Percentiles rank a stretch among this genome's conserved stretches.
Evolutionary conservation across 208 protist species (phyloP).

Genomic region (Leishmania tropica): DNA sequence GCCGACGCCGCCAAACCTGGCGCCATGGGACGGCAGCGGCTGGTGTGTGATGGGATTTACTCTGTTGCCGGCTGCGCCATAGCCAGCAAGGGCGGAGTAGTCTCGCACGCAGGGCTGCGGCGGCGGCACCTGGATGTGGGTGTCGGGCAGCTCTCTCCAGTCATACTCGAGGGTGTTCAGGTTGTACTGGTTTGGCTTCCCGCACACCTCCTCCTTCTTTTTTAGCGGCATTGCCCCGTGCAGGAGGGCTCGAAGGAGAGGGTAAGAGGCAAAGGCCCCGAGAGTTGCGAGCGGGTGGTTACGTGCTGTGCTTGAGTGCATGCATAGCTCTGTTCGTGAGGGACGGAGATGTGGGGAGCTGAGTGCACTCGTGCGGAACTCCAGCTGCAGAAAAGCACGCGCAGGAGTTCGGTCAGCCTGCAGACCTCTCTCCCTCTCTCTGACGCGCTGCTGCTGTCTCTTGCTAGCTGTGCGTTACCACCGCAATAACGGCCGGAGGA

Average conservation of each 20-base stretch:
- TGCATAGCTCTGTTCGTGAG: background rate
- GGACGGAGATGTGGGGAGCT: background rate
- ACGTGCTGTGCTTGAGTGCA: background rate
- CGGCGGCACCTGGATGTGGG: constrained; percentile 33
- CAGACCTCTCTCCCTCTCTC: no score
- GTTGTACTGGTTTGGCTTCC: constrained; percentile 84
- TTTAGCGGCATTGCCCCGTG: constrained; percentile 23
- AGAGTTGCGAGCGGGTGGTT: background rate
- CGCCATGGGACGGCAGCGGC: background rate
- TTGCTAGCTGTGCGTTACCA: background rate
- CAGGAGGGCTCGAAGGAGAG: background rate
- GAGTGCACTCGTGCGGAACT: background rate
- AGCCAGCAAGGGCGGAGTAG: constrained; percentile 17
- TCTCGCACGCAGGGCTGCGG: constrained; percentile 25
- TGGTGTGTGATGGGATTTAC: constrained; percentile 28
- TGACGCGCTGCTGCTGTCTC: background rate
- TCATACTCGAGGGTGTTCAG: constrained; percentile 76
- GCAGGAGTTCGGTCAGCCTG: background rate
- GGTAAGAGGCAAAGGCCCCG: background rate
- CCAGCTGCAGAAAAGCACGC: background rate
- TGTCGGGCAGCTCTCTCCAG: constrained; percentile 71
- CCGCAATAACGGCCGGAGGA: background rate
- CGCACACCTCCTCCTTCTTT: constrained; percentile 73
- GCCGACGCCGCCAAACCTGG: background rate
- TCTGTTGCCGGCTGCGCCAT: background rate